phyloP scores from a whole-genome alignment of 2,329 filamentous ascomycete genomes.

The Sporothrix mexicana region DNA sequence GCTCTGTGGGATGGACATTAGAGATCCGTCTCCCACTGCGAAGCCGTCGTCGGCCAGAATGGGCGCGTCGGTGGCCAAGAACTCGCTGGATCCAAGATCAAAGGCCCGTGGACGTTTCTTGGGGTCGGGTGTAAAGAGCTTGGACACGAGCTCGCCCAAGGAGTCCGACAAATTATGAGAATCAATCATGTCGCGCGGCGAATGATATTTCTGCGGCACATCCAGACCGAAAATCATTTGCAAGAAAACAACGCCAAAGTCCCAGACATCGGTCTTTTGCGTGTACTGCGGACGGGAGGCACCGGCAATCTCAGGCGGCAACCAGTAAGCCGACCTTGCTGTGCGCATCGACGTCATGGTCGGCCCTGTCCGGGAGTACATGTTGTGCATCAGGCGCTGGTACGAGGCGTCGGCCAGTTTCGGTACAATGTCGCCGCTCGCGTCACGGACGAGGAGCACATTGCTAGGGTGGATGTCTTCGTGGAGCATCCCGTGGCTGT shows the following conservation, averaged over 20 bases:
- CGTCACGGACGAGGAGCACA: constrained; percentile 74
- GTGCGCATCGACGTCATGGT: constrained; percentile 60
- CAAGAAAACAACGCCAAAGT: constrained; percentile 86
- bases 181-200: constrained; percentile 75
- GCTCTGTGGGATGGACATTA: constrained; percentile 51
- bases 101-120: constrained; percentile 87
- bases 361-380: constrained; percentile 58
- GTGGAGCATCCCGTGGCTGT: constrained; percentile 83
- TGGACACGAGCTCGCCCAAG: constrained; percentile 78
- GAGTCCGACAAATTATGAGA: constrained; percentile 74
- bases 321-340: constrained; percentile 80
- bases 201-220: constrained; percentile 76
- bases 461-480: constrained; percentile 82
- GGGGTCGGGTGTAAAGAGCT: constrained; percentile 83
- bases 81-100: constrained; percentile 68
- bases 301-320: constrained; percentile 75
- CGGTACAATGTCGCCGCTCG: constrained; percentile 70
- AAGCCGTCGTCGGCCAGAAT: constrained; percentile 57
- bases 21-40: constrained; percentile 48
- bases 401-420: constrained; percentile 78
- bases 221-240: constrained; percentile 93
- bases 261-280: constrained; percentile 91
- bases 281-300: constrained; percentile 67
- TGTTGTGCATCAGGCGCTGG: constrained; percentile 69
- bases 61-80: constrained; percentile 68